A percentile compares a stretch with the other conserved stretches of the same genome.
phyloP scores from a whole-genome alignment of 345 rosid genomes.

The thale cress (Arabidopsis thaliana) region DNA sequence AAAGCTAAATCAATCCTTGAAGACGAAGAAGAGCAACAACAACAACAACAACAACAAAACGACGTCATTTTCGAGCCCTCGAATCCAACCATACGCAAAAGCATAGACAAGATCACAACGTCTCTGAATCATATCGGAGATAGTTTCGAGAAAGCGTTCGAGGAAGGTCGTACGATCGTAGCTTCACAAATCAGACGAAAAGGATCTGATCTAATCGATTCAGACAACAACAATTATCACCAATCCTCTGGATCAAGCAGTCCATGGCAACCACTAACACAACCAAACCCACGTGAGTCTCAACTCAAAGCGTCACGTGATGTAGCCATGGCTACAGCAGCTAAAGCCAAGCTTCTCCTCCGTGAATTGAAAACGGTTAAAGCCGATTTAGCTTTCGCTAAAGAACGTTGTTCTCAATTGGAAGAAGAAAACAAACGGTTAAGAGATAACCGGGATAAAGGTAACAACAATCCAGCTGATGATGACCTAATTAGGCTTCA shows the following conservation, averaged over 20 bases:
- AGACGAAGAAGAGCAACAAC: conserved; percentile 56
- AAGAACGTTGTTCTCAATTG: conserved; percentile 80
- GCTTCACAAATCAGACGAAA: conserved; percentile 76
- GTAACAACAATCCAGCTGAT: conserved; percentile 71
- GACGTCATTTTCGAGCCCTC: conserved; percentile 45
- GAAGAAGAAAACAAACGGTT: conserved; percentile 92
- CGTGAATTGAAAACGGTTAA: conserved; percentile 94
- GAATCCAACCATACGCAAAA: conserved; percentile 67
- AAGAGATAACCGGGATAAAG: conserved; percentile 85
- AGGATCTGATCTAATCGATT: conserved; percentile 51
- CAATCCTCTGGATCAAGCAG: conserved; percentile 50
- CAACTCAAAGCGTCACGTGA: conserved; percentile 99
- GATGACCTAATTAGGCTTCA: conserved; percentile 97
- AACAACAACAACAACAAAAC: conserved; percentile 20
- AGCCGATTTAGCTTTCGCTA: conserved; percentile 93
- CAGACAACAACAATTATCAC: conserved; percentile 32
- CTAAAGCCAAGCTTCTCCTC: conserved; percentile 95
- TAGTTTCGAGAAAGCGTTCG: conserved; percentile 87
- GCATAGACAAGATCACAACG: conserved; percentile 71
- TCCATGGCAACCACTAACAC: conserved; percentile 56
- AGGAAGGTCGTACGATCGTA: conserved; percentile 87
- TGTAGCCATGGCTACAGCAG: conserved; percentile 99
- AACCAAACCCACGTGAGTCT: conserved; percentile 61
- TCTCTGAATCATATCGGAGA: conserved; percentile 90
- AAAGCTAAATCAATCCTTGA: conserved; percentile 87